Evolutionary conservation across 1,284 basidiomycete genomes (phyloP).

Genomic region (Cutaneotrichosporon spelunceum): DNA sequence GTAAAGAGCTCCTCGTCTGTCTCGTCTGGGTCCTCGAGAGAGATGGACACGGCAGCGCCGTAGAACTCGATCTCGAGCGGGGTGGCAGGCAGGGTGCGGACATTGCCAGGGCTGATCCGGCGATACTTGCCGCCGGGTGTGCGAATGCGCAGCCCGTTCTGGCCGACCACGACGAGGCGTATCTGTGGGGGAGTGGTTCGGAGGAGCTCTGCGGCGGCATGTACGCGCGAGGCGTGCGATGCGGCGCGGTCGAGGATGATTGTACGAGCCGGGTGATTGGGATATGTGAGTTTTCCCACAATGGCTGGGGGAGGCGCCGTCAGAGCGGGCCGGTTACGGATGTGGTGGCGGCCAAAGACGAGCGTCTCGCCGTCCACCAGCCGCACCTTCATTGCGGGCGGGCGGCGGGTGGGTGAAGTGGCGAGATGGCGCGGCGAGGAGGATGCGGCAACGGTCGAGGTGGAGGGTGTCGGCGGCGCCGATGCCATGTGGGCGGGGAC

Average conservation of each 20-base stretch:
- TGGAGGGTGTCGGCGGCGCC: slow-evolving; percentile 38
- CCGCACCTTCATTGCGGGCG: slow-evolving; percentile 12
- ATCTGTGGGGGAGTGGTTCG: slow-evolving; percentile 2
- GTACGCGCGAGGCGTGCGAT: slow-evolving; percentile 44
- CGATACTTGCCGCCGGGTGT: slow-evolving; percentile 2
- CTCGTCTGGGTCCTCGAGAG: slow-evolving; percentile 9
- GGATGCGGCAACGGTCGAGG: slow-evolving; percentile 44
- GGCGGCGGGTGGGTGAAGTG: slow-evolving; percentile 9
- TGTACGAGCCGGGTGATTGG: slow-evolving; percentile 22
- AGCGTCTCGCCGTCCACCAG: slow-evolving; percentile 29
- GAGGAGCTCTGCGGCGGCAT: slow-evolving; percentile 41
- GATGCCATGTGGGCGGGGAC: slow-evolving; percentile 16
- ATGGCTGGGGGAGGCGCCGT: slow-evolving; percentile 7
- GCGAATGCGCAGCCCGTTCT: slow-evolving; percentile 46
- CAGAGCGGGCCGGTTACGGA: slow-evolving; percentile 10
- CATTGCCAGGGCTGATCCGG: slow-evolving; percentile 17
- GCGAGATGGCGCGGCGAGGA: slow-evolving; percentile 30
- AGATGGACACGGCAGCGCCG: slow-evolving; percentile 34
- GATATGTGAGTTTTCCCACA: slow-evolving; percentile 7
- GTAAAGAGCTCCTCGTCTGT: slow-evolving; percentile 18
- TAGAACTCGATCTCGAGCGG: slow-evolving; percentile 43
- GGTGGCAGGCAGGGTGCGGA: slow-evolving; percentile 12
- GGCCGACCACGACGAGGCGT: slow-evolving; percentile 45
- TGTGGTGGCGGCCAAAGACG: slow-evolving; percentile 43
- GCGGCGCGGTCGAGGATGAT: slow-evolving; percentile 43